Evolutionary conservation across 768 basidiomycete genomes (phyloP).

Genomic region (Rhodotorula toruloides): DNA sequence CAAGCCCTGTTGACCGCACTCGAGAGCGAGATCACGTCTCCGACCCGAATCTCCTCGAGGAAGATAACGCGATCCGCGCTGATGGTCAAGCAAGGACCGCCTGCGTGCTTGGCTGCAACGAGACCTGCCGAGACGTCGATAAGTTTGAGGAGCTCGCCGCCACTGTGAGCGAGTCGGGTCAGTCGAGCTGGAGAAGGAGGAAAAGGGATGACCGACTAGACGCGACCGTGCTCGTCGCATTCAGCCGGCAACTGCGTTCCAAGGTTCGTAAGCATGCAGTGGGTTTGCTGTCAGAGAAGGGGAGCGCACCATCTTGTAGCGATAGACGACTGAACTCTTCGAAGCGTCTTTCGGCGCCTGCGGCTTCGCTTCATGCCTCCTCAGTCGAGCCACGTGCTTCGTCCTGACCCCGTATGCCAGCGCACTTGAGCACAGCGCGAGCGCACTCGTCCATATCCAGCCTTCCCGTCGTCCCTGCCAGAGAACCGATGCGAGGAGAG

Average conservation of each 20-base stretch:
- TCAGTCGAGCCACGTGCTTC: not conserved
- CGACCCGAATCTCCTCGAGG: conserved; percentile 27
- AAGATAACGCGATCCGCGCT: conserved; percentile 36
- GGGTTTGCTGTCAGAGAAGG: not conserved
- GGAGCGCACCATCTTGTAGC: conserved; percentile 16
- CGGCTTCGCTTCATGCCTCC: not conserved
- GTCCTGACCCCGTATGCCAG: too few relatives aligned
- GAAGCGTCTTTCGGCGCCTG: conserved; percentile 3
- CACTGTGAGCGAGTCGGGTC: not conserved
- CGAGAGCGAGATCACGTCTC: conserved; percentile 28
- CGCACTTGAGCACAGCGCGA: too few relatives aligned
- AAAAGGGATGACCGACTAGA: too few relatives aligned
- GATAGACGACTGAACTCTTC: conserved; percentile 7
- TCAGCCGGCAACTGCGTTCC: conserved; percentile 9
- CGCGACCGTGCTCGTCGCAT: conserved; percentile 32
- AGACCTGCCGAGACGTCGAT: conserved; percentile 33
- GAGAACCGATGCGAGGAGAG: too few relatives aligned
- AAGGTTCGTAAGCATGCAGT: too few relatives aligned
- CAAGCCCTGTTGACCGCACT: conserved; percentile 32
- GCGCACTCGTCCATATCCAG: too few relatives aligned
- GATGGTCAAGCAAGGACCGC: conserved; percentile 33
- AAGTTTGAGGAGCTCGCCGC: conserved; percentile 37
- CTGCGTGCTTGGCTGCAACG: conserved; percentile 35
- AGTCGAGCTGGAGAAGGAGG: too few relatives aligned
- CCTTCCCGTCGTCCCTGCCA: too few relatives aligned